A percentile compares a stretch with the other conserved stretches of the same genome.
Evolutionary conservation across 2,329 filamentous ascomycete genomes (phyloP).

Genomic region (Sclerotinia sclerotiorum): DNA sequence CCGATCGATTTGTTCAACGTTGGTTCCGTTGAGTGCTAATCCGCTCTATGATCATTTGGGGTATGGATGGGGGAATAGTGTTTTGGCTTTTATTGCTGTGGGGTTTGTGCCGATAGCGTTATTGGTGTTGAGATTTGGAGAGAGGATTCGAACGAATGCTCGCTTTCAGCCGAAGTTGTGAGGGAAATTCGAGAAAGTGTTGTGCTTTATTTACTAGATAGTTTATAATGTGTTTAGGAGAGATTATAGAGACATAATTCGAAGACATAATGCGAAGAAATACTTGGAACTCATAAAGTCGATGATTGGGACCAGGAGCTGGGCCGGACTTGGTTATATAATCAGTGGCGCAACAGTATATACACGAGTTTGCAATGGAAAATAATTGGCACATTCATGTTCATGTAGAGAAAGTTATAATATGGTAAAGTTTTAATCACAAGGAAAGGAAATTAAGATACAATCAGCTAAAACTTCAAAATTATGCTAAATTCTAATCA

Average conservation of each 20-base stretch:
- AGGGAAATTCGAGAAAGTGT: neutral
- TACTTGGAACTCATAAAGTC: neutral
- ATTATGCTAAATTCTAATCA: neutral
- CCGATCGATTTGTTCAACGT: neutral
- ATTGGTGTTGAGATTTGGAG: conserved; percentile 7
- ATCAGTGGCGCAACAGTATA: neutral
- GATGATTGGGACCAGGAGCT: neutral
- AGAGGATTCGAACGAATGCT: conserved; percentile 14
- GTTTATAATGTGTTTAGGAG: neutral
- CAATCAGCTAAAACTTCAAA: neutral
- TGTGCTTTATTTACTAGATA: neutral
- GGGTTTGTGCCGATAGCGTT: conserved; percentile 11
- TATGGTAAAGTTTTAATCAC: neutral
- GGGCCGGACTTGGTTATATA: too few species aligned
- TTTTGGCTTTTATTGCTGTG: conserved; percentile 10
- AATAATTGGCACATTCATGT: neutral
- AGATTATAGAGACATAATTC: neutral
- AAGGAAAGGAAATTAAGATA: neutral
- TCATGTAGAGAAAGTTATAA: neutral
- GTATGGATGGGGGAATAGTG: conserved; percentile 14
- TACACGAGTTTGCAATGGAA: neutral
- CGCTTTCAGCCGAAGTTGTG: conserved; percentile 14
- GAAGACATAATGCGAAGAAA: neutral
- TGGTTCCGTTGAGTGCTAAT: conserved; percentile 3
- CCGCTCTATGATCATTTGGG: neutral